Percentiles rank a stretch among this genome's conserved stretches.
Conservation (phyloP, 768 basidiomycete genomes). For the Hygrophoropsis aurantiaca region DNA sequence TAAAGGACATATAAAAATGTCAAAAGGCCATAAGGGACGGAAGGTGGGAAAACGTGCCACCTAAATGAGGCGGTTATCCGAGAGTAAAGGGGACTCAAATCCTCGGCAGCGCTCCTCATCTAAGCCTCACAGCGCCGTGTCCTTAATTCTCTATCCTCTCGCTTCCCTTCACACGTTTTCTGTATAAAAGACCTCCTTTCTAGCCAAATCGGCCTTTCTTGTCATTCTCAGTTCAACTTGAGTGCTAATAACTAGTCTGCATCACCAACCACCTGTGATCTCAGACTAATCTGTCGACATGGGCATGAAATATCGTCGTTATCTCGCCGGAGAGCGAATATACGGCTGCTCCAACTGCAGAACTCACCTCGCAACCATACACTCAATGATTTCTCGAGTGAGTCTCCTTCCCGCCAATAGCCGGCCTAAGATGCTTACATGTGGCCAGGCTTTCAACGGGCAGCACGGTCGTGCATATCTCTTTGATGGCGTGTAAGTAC, state of each 20-base stretch:
- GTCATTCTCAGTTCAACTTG: neutral
- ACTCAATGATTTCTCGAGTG: conserved; percentile 88
- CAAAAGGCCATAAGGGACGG: neutral
- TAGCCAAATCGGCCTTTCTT: neutral
- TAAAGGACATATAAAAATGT: neutral
- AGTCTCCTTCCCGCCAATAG: conserved; percentile 23
- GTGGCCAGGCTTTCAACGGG: conserved; percentile 85
- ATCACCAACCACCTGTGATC: too few species aligned
- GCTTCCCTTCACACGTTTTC: conserved; percentile 27
- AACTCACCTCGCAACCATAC: conserved; percentile 89
- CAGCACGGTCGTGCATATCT: conserved; percentile 95
- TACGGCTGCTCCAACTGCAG: conserved; percentile 86
- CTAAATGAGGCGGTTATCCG: conserved; percentile 21
- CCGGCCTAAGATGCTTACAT: conserved; percentile 8
- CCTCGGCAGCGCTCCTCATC: conserved; percentile 4
- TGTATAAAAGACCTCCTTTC: conserved; percentile 23
- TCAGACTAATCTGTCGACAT: conserved; percentile 38
- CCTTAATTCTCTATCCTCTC: conserved; percentile 6
- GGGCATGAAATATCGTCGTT: conserved; percentile 90
- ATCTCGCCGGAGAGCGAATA: conserved; percentile 81
- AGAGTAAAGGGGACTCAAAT: conserved; percentile 22
- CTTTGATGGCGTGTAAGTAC: conserved; percentile 86
- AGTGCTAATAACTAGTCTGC: neutral
- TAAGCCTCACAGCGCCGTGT: conserved; percentile 8
- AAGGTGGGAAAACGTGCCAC: conserved; percentile 24